A percentile compares a stretch with the other conserved stretches of the same genome.
phyloP scores from a whole-genome alignment of 2,329 filamentous ascomycete species.

The Ceratocystis albifundus region DNA sequence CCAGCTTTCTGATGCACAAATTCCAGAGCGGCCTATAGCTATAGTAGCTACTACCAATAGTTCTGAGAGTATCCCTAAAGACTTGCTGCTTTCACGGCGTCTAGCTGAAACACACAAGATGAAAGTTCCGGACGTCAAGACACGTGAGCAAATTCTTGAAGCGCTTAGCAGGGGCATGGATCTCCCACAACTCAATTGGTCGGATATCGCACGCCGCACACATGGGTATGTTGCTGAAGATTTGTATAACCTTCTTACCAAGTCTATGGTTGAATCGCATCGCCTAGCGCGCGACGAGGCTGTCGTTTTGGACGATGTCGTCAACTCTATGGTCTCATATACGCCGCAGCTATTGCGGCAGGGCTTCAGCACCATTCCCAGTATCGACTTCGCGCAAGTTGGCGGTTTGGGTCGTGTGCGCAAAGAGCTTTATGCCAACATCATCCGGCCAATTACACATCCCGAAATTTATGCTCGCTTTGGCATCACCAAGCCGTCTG shows the following conservation, averaged over 20 bases:
- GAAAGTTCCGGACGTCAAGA: constrained; percentile 68
- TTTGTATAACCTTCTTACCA: constrained; percentile 51
- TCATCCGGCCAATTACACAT: constrained; percentile 77
- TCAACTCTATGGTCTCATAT: constrained; percentile 55
- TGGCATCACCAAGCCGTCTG: constrained; percentile 69
- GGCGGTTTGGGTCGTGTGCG: constrained; percentile 73
- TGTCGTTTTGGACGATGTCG: constrained; percentile 46
- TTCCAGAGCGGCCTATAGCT: constrained; percentile 49
- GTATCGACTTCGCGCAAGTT: constrained; percentile 86
- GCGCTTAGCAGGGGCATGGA: constrained; percentile 56
- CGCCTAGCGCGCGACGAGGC: constrained; percentile 13
- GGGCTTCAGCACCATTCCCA: constrained; percentile 87
- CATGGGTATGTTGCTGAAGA: constrained; percentile 92
- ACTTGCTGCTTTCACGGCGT: constrained; percentile 58
- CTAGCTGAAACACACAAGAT: constrained; percentile 82
- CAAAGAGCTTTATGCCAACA: constrained; percentile 68
- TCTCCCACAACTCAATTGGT: constrained; percentile 59
- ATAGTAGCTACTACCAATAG: constrained; percentile 85
- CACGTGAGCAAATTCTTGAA: constrained; percentile 65
- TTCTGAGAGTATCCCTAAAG: constrained; percentile 74
- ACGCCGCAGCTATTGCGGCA: constrained; percentile 63
- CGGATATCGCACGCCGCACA: constrained; percentile 64
- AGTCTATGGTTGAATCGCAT: constrained; percentile 29
- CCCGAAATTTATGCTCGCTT: constrained; percentile 66
- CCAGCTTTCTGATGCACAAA: constrained; percentile 14